A percentile compares a stretch with the other conserved stretches of the same genome.
These are phyloP conservation scores for Salix koriyanagi DNA, from an alignment of 345 rosid species.

Conservation along the genomic window DNA sequence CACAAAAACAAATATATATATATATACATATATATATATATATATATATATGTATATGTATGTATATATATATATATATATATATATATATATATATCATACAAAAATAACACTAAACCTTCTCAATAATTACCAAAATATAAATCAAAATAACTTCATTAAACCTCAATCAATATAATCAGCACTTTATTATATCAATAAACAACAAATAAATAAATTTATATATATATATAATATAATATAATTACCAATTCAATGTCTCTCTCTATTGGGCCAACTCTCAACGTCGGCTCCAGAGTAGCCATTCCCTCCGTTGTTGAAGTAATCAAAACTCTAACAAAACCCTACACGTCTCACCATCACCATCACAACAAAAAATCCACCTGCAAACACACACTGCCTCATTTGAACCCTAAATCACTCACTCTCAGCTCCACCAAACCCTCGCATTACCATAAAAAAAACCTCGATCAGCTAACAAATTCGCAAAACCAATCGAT, in stretches of 20 bases:
- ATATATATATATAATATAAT: background rate
- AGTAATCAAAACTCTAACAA: background rate
- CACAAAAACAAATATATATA: background rate
- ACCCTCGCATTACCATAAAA: background rate
- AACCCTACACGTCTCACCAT: slow-evolving; percentile 9
- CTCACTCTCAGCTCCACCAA: background rate
- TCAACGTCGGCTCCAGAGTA: slow-evolving; percentile 27
- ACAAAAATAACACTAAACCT: background rate
- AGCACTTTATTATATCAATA: background rate
- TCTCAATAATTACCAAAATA: background rate
- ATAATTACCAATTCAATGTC: slow-evolving; percentile 52
- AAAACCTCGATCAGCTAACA: background rate
- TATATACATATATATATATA: no score
- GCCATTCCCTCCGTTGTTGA: slow-evolving; percentile 20
- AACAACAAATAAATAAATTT: background rate
- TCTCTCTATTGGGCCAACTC: slow-evolving; percentile 42
- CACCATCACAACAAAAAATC: background rate
- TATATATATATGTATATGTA: no score
- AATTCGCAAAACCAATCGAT: background rate
- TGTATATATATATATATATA: no score
- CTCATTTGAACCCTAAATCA: slow-evolving; percentile 4
- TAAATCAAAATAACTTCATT: background rate
- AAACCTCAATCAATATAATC: background rate
- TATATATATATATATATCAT: background rate
- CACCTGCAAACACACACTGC: background rate